Base-by-base conservation (phyloP, 2,329 filamentous ascomycete species). In the Alternaria conjuncta region DNA sequence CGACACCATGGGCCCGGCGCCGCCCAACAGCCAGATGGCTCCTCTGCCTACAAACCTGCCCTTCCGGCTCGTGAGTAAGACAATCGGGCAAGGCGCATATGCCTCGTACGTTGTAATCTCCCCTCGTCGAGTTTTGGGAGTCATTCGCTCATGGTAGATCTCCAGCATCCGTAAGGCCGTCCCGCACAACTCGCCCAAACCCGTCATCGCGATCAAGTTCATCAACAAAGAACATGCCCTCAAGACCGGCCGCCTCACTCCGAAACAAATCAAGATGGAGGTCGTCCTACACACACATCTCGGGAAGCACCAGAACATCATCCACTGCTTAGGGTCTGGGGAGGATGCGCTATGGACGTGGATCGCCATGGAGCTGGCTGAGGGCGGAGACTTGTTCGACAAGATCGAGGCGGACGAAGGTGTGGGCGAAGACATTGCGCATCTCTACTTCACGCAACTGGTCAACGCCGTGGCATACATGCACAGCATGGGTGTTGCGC, bases 361-460 rank as follows among this genome's bases (percentile, higher is more conserved):
- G 96, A 97, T 99, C 72, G 95, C 94, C 43, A 97, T 99, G 94
- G 96, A 99, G 81, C 91, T 93, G 71, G 96, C 96, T 49, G 93
- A 96, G 73, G 96, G 96, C 45, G 96, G 96, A 11, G 96, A 99
- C 78, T 86, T 99, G 8, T 99, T 99, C 80, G 96, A 99, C 88
- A 99, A 99, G 84, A 98, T 99, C 72, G 96, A 99, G 82, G 94
- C 96, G 18, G 96, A 99, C 79, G 92, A 95, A 47, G 96, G 96
- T 51, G 93, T 98, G n/a, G 88, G 91, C 7, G 90, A 97, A 79
- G 93, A 98, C 78, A 93, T 99, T 76, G 95, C 96, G 32, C 96
- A 99, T 78, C 89, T 97, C 65, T 99, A 98, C 83, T 99, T 99
- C 79, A 87, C 90, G 3, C 96, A 99, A 82, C 87, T 99, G 65